These are phyloP conservation scores for Suillus sp. DNA, from an alignment of 768 basidiomycete genomes.

Conservation along the genomic window DNA sequence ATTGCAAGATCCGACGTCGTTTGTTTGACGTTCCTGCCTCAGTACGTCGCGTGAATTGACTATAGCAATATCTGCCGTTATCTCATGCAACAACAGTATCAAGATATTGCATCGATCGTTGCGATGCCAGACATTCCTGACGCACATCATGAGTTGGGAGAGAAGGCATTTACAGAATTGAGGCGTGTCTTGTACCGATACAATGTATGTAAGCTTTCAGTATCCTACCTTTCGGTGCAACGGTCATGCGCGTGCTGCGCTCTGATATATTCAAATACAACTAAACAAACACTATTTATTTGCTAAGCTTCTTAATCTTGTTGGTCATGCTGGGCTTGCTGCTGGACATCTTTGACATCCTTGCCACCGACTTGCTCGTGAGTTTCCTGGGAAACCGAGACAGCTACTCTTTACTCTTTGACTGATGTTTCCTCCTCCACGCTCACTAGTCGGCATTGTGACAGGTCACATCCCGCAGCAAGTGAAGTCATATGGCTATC, in stretches of 20 bases:
- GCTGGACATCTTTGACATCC: neutral
- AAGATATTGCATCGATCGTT: slow-evolving; percentile 79
- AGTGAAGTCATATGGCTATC: neutral
- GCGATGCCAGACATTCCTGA: slow-evolving; percentile 80
- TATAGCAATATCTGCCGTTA: slow-evolving; percentile 63
- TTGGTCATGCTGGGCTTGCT: neutral
- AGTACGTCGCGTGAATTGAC: slow-evolving; percentile 71
- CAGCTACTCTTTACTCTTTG: neutral
- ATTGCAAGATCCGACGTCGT: neutral
- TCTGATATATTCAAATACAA: too few species aligned
- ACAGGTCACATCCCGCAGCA: neutral
- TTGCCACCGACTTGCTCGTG: neutral
- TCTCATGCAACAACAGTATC: slow-evolving; percentile 49
- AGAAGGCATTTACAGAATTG: slow-evolving; percentile 90
- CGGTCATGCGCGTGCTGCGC: too few species aligned
- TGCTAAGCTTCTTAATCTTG: neutral
- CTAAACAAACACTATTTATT: neutral
- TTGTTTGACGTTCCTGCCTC: slow-evolving; percentile 35
- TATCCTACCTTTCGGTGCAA: too few species aligned
- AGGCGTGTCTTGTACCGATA: slow-evolving; percentile 55
- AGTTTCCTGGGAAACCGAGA: neutral
- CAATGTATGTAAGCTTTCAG: neutral
- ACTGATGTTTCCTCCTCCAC: too few species aligned
- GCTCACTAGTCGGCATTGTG: neutral
- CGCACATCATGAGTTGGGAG: slow-evolving; percentile 85